Conservation (phyloP, 805 yeast genomes). For the Starmerella powellii region DNA sequence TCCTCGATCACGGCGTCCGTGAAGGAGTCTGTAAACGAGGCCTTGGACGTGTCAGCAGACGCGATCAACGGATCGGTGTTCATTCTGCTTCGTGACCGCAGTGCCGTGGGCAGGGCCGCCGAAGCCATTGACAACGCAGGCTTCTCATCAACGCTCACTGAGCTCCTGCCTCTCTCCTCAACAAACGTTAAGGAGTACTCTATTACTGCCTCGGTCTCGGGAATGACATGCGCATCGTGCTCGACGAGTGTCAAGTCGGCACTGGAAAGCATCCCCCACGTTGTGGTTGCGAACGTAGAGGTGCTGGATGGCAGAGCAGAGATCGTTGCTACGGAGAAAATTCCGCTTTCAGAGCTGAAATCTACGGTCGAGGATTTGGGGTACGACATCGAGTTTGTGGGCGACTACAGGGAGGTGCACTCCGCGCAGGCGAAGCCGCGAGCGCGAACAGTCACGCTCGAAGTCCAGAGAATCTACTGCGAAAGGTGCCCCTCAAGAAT, state of each 20-base stretch:
- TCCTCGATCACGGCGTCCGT: conserved; percentile 38
- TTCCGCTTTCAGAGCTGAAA: conserved; percentile 34
- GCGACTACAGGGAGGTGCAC: conserved; percentile 34
- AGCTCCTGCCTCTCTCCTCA: conserved; percentile 46
- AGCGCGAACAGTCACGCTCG: conserved; percentile 46
- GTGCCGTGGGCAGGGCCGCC: conserved; percentile 39
- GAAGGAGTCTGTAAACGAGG: conserved; percentile 25
- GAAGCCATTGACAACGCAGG: conserved; percentile 38
- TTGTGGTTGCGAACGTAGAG: conserved; percentile 43
- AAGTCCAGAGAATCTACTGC: conserved; percentile 57
- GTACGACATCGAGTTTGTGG: conserved; percentile 42
- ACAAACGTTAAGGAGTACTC: conserved; percentile 28
- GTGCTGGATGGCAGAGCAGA: conserved; percentile 50
- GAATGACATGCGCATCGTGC: conserved; percentile 67
- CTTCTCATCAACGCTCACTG: conserved; percentile 41
- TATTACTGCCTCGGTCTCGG: conserved; percentile 53
- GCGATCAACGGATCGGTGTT: conserved; percentile 42
- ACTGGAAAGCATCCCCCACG: conserved; percentile 37
- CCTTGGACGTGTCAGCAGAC: conserved; percentile 38
- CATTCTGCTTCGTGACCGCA: conserved; percentile 42
- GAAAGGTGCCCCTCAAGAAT: conserved; percentile 54
- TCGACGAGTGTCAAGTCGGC: conserved; percentile 42
- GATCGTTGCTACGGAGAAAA: conserved; percentile 38
- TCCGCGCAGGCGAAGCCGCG: conserved; percentile 36
- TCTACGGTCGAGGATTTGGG: conserved; percentile 55